Base-by-base conservation (phyloP, 306 rosid species). In the Vicia faba region DNA sequence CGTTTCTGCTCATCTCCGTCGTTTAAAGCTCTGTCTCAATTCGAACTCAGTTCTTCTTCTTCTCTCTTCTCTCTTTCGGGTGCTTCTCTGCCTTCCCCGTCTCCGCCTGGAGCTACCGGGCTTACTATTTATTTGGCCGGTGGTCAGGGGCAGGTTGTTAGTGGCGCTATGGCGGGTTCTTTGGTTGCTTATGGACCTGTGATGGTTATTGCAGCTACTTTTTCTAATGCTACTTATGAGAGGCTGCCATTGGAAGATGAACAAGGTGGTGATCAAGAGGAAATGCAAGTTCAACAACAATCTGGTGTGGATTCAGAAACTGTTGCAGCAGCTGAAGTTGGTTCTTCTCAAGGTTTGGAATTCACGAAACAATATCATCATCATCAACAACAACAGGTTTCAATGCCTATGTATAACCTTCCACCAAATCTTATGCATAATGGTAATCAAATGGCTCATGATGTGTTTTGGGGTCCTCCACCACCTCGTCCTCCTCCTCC, bases 131-230 rank as follows among this genome's bases (percentile, higher is more conserved):
- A 86, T 63, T 68, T 92, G 11, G 84, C 93, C 1, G 98, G 96
- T 1, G 96, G 89, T 3, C 96, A 92, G 62, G 98, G 96, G 0
- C 95, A 86, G 60, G 93, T 92, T 8, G 96, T 92, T 0, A 96
- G 98, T 0, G 96, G 98, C 0, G 13, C 83, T 1, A 95, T 92
- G 0, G 81, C 73, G 0, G 98, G 98, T 0, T 73, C 96, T 0
- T 45, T 92, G 44, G 76, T 87, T 38, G 96, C 98, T 1, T 85
- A 93, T 0, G 98, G 93, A 1, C 96, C 96, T 0, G 96, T 88
- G 0, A 80, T 89, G 74, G 88, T 92, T 26, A 81, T 92, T 23
- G 98, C 91, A 1, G 98, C 96, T 0, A 87, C 98, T 2, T 92
- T 89, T 41, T 81, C 83, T 0, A 89, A 87, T 14, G 96, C 96